Evolutionary conservation across 108 stramenopile genomes (phyloP).

Genomic region (Cafeteria roenbergensis): DNA sequence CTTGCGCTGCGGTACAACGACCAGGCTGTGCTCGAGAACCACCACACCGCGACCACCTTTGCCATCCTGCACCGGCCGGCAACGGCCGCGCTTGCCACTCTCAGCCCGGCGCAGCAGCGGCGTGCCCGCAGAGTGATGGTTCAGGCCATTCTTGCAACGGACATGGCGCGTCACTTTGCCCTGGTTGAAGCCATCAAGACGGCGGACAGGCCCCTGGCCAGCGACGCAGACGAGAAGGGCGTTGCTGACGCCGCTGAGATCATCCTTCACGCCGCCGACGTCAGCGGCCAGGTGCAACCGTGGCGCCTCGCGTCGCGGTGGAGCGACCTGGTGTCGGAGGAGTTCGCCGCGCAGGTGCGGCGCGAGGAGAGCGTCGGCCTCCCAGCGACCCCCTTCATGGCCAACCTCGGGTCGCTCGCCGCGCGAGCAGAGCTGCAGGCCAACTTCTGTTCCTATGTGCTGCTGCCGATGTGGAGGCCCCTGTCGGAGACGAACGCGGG

Average conservation of each 20-base stretch:
- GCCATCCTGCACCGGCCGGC: conserved; percentile 29
- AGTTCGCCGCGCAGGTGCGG: conserved; percentile 30
- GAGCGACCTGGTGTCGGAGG: conserved; percentile 16
- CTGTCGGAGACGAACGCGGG: too few species aligned
- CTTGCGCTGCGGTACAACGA: conserved; percentile 68
- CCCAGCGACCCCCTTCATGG: conserved; percentile 23
- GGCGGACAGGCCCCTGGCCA: conserved; percentile 12
- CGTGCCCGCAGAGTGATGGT: conserved; percentile 25
- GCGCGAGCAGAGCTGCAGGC: conserved; percentile 6
- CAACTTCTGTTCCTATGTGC: not conserved
- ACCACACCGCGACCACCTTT: conserved; percentile 56
- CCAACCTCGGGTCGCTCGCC: too few species aligned
- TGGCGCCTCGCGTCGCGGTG: conserved; percentile 13
- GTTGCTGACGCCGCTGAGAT: conserved; percentile 22
- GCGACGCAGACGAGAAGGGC: conserved; percentile 26
- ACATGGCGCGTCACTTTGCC: conserved; percentile 23
- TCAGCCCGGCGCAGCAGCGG: conserved; percentile 2
- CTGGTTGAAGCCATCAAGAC: conserved; percentile 11
- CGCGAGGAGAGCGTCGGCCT: conserved; percentile 18
- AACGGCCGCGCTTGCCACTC: conserved; percentile 18
- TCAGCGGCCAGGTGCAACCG: conserved; percentile 10
- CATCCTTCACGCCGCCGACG: conserved; percentile 24
- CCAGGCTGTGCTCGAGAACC: conserved; percentile 56
- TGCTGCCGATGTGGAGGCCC: not conserved
- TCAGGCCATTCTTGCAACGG: conserved; percentile 35